Percentiles rank a stretch among this genome's conserved stretches.
Evolutionary conservation across 2,329 filamentous ascomycete species (phyloP).

Genomic region (Arachnopeziza araneosa): DNA sequence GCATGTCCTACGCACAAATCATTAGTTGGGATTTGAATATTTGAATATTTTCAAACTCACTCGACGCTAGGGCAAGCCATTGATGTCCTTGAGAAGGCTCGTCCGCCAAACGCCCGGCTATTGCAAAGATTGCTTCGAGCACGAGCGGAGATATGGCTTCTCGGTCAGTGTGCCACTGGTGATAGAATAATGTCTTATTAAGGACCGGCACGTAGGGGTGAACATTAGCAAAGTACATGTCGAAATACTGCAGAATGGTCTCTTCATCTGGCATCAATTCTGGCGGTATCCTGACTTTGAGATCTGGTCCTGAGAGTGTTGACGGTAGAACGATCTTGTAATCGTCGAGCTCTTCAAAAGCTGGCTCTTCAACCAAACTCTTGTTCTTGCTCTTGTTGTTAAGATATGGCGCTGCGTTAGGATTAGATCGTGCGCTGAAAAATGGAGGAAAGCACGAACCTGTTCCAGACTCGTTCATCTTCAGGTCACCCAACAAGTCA

Average conservation of each 20-base stretch:
- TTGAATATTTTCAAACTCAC: constrained; percentile 38
- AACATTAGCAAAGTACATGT: constrained; percentile 84
- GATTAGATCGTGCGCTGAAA: not conserved
- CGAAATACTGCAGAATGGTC: constrained; percentile 76
- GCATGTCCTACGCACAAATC: constrained; percentile 62
- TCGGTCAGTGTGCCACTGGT: constrained; percentile 81
- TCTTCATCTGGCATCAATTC: constrained; percentile 90
- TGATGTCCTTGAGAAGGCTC: constrained; percentile 81
- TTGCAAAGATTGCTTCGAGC: constrained; percentile 86
- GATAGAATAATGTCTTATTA: constrained; percentile 75
- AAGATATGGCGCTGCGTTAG: constrained; percentile 69
- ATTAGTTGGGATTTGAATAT: not conserved
- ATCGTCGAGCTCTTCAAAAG: constrained; percentile 66
- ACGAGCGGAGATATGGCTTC: constrained; percentile 84
- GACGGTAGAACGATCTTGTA: constrained; percentile 65
- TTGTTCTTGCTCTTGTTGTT: constrained; percentile 50
- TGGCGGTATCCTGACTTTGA: constrained; percentile 80
- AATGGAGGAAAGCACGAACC: constrained; percentile 43
- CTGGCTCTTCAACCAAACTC: constrained; percentile 52
- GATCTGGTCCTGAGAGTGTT: constrained; percentile 61
- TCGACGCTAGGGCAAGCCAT: constrained; percentile 85
- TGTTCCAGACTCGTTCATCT: constrained; percentile 80
- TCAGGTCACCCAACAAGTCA: constrained; percentile 78
- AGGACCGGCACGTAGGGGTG: constrained; percentile 91
- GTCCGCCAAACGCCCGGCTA: constrained; percentile 76